Evolutionary conservation across 805 yeast genomes (phyloP).

Genomic region (Wickerhamiella hasegawae): DNA sequence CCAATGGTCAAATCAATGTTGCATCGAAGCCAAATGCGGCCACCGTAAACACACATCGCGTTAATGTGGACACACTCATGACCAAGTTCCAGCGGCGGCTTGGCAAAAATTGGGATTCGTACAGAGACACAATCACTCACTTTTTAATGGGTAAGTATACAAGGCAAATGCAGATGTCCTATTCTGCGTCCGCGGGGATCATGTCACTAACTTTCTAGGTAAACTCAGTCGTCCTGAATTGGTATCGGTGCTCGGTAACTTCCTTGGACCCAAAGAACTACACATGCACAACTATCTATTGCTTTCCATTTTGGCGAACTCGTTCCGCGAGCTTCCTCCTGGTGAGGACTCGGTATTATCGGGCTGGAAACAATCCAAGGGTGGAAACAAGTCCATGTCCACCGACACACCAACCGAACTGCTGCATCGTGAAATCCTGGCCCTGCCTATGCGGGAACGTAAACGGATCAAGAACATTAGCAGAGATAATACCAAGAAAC

Average conservation of each 20-base stretch:
- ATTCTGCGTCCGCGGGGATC: background rate
- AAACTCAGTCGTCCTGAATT: constrained; percentile 65
- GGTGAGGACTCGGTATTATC: constrained; percentile 28
- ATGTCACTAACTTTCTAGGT: too few species aligned
- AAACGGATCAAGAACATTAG: constrained; percentile 71
- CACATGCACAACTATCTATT: constrained; percentile 71
- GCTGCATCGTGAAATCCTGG: constrained; percentile 73
- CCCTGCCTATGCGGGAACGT: constrained; percentile 71
- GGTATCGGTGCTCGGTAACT: constrained; percentile 37
- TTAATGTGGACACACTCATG: constrained; percentile 44
- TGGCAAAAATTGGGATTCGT: constrained; percentile 74
- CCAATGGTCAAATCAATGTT: background rate
- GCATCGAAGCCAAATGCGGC: too few species aligned
- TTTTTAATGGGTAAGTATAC: constrained; percentile 31
- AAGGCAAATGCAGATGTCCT: background rate
- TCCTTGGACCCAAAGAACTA: constrained; percentile 32
- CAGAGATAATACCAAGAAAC: constrained; percentile 65
- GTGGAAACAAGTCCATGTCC: constrained; percentile 33
- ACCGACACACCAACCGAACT: constrained; percentile 45
- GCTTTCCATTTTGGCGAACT: constrained; percentile 68
- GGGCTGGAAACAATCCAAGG: constrained; percentile 21
- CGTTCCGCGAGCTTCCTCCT: constrained; percentile 58
- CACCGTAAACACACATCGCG: too few species aligned
- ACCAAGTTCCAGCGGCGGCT: constrained; percentile 54
- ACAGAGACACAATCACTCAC: constrained; percentile 60